Evolutionary conservation across 2,329 filamentous ascomycete genomes (phyloP), one percentile per base, ranked within the genome.

Genomic region (Cladosporium halotolerans): DNA sequence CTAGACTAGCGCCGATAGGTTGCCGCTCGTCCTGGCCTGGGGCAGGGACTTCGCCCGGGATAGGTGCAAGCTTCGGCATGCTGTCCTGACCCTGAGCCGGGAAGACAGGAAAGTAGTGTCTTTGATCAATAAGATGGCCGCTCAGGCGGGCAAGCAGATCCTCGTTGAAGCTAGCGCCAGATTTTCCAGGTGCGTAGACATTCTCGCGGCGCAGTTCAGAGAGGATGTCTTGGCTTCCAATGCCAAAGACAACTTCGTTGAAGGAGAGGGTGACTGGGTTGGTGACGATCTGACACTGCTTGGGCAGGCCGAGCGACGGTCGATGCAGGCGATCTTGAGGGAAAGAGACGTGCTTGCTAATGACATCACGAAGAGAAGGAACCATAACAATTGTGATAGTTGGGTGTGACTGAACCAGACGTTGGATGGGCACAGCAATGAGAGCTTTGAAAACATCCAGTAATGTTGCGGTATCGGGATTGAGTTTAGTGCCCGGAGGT

Each of bases 251-350:
- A 41, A 85, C 80, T 70, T 97, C 93, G 70, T 99, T 99, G 59
- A 97, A 77, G 5, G 83, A 88, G 3, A 97, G 72, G 8, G 88
- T 89, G 77, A 95, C 92, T 1, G 93, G 93, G 66, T 97, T 97
- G 2, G 90, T 89, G 13, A 96, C 82, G 61, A 95, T 81, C 52
- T 81, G 83, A 9, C 80, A 86, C 53, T 85, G 78, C 67, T 89
- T 92, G 9, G 86, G 86, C 4, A 97, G 77, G 4, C 87, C 88
- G 6, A 95, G 79, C 14, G 91, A 86, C 63, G 84, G 87, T 58
- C 71, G 76, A 2, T 78, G 69, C 39, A 96, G 81, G 28, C 82
- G 80, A 66, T 88, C 85, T 65, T 89, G 85, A 0, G 91, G 89
- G 84, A 89, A 97, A 13, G 88, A 86, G 55, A 93, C 87, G 70